Evolutionary conservation across 176 grass and related monocot species (phyloP).

Genomic region (bread wheat (Triticum aestivum)): IWGSC_CS_RefSeq_v2.1 NC_057803.1:666141778-666142277

Average conservation of each 20-base stretch:
- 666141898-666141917: slow-evolving; percentile 72
- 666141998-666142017: slow-evolving; percentile 59
- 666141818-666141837: slow-evolving; percentile 69
- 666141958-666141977: slow-evolving; percentile 60
- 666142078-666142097: background rate
- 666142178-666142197: slow-evolving; percentile 55
- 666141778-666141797: too few species aligned
- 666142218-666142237: slow-evolving; percentile 53
- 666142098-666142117: slow-evolving; percentile 29
- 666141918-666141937: slow-evolving; percentile 72
- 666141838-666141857: slow-evolving; percentile 52
- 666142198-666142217: slow-evolving; percentile 60
- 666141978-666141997: slow-evolving; percentile 71
- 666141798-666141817: slow-evolving; percentile 46
- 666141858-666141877: slow-evolving; percentile 42
- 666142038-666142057: background rate
- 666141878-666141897: slow-evolving; percentile 56
- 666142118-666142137: slow-evolving; percentile 70
- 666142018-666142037: slow-evolving; percentile 67
- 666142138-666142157: slow-evolving; percentile 59
- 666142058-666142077: background rate
- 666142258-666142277: slow-evolving; percentile 81
- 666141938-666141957: slow-evolving; percentile 72
- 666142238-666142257: slow-evolving; percentile 76
- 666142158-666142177: slow-evolving; percentile 56